These are phyloP conservation scores for Bjerkandera adusta DNA, from an alignment of 1,284 basidiomycete species.

Conservation along the genomic window DNA sequence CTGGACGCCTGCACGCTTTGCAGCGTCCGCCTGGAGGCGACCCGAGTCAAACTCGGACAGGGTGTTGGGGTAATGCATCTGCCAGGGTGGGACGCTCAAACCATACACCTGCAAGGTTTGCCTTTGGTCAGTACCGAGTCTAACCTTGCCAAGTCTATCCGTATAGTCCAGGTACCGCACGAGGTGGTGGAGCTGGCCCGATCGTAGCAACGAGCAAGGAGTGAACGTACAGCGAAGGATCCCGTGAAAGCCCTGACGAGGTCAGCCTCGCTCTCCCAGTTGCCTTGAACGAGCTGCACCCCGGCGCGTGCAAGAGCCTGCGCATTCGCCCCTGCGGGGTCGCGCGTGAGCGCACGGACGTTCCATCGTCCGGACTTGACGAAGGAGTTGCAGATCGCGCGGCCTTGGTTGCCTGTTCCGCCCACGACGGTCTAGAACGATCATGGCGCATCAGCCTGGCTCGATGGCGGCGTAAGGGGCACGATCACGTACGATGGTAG, in stretches of 20 bases:
- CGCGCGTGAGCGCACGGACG: background rate
- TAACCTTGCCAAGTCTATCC: no score
- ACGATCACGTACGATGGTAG: background rate
- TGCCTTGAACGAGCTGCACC: background rate
- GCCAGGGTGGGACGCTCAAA: background rate
- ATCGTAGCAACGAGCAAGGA: background rate
- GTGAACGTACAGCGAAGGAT: background rate
- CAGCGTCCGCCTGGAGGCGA: background rate
- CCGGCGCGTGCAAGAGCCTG: background rate
- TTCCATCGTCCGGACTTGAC: background rate
- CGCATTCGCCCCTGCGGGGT: background rate
- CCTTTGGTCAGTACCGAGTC: background rate
- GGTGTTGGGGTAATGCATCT: background rate
- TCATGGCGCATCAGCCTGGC: background rate
- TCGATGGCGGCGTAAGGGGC: background rate
- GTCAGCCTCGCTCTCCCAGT: background rate
- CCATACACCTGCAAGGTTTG: background rate
- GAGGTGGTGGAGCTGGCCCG: no score
- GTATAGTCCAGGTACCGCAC: no score
- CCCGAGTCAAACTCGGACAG: constrained; percentile 1
- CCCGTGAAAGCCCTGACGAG: background rate
- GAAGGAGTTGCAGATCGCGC: background rate
- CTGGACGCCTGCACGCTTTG: background rate
- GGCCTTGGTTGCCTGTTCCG: background rate
- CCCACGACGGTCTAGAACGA: background rate